Evolutionary conservation across 768 basidiomycete species (phyloP).

Genomic region (Russula sp.): DNA sequence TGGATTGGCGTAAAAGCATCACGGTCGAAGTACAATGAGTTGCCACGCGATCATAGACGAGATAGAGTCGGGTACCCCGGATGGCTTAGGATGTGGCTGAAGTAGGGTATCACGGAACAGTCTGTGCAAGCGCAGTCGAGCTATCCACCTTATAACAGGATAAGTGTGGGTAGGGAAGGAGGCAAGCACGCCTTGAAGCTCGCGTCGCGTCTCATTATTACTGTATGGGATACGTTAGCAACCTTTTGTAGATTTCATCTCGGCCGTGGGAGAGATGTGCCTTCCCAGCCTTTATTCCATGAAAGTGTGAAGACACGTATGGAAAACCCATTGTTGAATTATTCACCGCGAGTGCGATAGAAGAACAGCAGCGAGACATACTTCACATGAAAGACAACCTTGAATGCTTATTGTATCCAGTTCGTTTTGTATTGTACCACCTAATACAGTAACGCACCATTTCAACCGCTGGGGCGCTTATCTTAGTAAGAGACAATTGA

Average conservation of each 20-base stretch:
- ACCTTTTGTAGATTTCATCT: constrained; percentile 46
- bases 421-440: neutral
- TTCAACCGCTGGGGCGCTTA: neutral
- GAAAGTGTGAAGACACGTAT: constrained; percentile 60
- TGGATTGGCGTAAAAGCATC: too few relatives aligned
- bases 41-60: too few relatives aligned
- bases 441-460: neutral
- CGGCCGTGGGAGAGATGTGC: constrained; percentile 56
- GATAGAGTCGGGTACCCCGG: too few relatives aligned
- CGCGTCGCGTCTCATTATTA: neutral
- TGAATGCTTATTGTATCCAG: neutral
- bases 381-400: constrained; percentile 36
- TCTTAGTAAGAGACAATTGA: neutral
- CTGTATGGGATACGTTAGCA: neutral
- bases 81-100: too few relatives aligned
- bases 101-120: too few relatives aligned
- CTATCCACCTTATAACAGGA: constrained; percentile 38
- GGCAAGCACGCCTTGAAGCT: too few relatives aligned
- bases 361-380: constrained; percentile 48
- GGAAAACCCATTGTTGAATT: constrained; percentile 45
- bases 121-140: too few relatives aligned
- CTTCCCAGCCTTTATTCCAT: constrained; percentile 56
- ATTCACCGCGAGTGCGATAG: constrained; percentile 58
- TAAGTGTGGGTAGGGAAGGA: constrained; percentile 52
- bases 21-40: too few relatives aligned